A percentile compares a stretch with the other conserved stretches of the same genome.
Conservation (phyloP, 805 yeast species). For the Saccharomycopsis amapae region DNA sequence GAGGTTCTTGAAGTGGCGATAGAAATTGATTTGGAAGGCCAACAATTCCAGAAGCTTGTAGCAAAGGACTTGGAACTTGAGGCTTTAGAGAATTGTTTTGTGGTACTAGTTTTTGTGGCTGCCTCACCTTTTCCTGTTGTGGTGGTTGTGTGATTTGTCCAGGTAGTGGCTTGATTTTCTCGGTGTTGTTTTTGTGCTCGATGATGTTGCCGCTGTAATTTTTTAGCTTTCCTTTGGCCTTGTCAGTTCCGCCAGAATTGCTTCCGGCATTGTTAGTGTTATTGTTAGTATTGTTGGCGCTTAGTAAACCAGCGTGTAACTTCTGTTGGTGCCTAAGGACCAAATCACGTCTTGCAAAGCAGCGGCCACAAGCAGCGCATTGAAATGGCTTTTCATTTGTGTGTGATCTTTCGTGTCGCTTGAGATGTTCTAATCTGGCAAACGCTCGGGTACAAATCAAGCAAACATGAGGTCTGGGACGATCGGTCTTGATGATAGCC, state of each 20-base stretch:
- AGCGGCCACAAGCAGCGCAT: slow-evolving; percentile 93
- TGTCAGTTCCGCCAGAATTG: background rate
- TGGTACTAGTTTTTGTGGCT: background rate
- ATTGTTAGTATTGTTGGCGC: slow-evolving; percentile 42
- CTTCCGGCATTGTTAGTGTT: background rate
- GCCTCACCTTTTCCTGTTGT: background rate
- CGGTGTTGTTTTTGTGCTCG: slow-evolving; percentile 22
- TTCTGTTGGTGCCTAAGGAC: slow-evolving; percentile 93
- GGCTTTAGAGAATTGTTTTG: background rate
- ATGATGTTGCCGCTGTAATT: slow-evolving; percentile 19
- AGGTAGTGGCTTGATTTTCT: slow-evolving; percentile 21
- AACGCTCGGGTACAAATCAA: slow-evolving; percentile 88
- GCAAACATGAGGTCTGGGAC: slow-evolving; percentile 91
- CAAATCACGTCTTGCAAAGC: slow-evolving; percentile 85
- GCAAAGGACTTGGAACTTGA: background rate
- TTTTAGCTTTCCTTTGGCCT: slow-evolving; percentile 3
- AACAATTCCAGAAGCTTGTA: background rate
- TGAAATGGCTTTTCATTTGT: slow-evolving; percentile 95
- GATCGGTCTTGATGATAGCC: slow-evolving; percentile 77
- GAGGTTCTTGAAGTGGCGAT: background rate
- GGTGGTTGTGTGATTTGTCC: slow-evolving; percentile 9
- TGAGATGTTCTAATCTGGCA: slow-evolving; percentile 90
- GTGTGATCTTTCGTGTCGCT: slow-evolving; percentile 89
- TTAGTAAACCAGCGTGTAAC: slow-evolving; percentile 52
- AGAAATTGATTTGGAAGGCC: background rate